Conservation (phyloP, 176 grass and related monocot species). For the Bolboschoenus planiculmis region DNA sequence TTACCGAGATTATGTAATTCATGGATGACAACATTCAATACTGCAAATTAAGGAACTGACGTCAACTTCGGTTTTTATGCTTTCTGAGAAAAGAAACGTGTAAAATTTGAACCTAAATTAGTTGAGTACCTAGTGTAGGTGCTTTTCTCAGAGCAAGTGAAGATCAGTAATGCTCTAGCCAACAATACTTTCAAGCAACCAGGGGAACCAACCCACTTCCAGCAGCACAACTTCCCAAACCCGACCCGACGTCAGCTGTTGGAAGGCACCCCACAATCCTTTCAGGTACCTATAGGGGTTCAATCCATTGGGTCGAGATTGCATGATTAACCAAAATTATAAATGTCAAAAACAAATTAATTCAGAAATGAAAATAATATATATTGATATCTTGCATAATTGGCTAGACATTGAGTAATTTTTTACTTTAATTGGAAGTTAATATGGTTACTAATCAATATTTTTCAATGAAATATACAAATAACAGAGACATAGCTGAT, state of each 20-base stretch:
- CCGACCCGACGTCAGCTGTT: constrained; percentile 69
- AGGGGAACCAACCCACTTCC: constrained; percentile 1
- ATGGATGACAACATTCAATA: not conserved
- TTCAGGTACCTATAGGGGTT: constrained; percentile 40
- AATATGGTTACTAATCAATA: not conserved
- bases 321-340: not conserved
- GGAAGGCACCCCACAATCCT: constrained; percentile 89
- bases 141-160: constrained; percentile 97
- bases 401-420: not conserved
- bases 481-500: not conserved
- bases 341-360: not conserved
- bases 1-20: not conserved
- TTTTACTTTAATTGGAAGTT: not conserved
- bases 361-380: not conserved
- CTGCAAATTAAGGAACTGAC: not conserved
- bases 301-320: not conserved
- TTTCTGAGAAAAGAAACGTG: not conserved
- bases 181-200: constrained; percentile 32
- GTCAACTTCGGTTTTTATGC: not conserved
- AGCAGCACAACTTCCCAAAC: not conserved
- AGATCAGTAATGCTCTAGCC: constrained; percentile 87
- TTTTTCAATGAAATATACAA: not conserved
- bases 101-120: not conserved
- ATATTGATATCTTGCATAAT: not conserved
- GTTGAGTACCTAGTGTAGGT: constrained; percentile 23